Conservation (phyloP, 768 basidiomycete genomes). For the Xerocomus potaroensis region DNA sequence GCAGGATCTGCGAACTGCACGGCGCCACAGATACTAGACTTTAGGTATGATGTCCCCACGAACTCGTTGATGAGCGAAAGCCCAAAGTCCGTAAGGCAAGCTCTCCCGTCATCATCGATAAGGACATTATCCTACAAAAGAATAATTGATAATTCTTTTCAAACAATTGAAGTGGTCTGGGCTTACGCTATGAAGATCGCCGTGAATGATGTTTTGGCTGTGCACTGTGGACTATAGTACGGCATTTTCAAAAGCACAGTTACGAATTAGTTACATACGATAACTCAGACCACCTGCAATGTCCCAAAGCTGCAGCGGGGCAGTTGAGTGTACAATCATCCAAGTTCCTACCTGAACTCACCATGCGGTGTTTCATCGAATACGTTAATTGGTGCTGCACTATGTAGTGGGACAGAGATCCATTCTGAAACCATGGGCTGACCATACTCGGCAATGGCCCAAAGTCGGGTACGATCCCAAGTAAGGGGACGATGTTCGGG, state of each 20-base stretch:
- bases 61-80: conserved; percentile 29
- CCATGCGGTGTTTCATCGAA: conserved; percentile 7
- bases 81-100: conserved; percentile 49
- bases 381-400: not conserved
- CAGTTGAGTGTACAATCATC: not conserved
- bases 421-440: conserved; percentile 31
- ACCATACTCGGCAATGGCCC: conserved; percentile 30
- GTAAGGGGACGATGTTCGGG: conserved; percentile 29
- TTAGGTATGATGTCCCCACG: conserved; percentile 26
- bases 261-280: conserved; percentile 12
- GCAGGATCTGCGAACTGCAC: conserved; percentile 46
- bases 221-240: conserved; percentile 17
- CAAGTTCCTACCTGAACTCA: conserved; percentile 1
- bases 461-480: conserved; percentile 27
- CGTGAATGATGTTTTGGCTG: conserved; percentile 26
- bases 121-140: conserved; percentile 37
- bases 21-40: conserved; percentile 34
- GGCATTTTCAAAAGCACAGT: not conserved
- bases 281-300: conserved; percentile 20
- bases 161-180: not conserved
- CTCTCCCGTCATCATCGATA: conserved; percentile 35
- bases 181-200: conserved; percentile 35
- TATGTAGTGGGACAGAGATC: conserved; percentile 24
- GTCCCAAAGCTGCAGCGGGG: conserved; percentile 14
- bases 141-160: not conserved